These are phyloP conservation scores for Lentinula edodes DNA, from an alignment of 768 basidiomycete species.

Conservation along the genomic window DNA sequence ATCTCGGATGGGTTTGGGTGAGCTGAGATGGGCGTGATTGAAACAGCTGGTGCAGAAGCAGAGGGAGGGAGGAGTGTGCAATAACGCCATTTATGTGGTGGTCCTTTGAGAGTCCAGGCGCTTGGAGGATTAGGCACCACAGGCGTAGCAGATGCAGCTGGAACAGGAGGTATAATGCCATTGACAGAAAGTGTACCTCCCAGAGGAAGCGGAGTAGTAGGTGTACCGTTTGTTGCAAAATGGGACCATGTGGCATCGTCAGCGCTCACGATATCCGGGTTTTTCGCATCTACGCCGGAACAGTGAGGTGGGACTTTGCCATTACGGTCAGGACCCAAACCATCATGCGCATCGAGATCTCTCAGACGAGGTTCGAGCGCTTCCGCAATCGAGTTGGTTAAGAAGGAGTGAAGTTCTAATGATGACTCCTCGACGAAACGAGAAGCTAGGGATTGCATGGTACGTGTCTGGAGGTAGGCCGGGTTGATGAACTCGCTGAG, in stretches of 20 bases:
- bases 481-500: constrained; percentile 85
- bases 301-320: constrained; percentile 58
- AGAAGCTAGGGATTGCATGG: constrained; percentile 70
- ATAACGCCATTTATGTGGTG: constrained; percentile 95
- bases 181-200: neutral
- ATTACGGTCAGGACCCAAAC: constrained; percentile 47
- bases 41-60: constrained; percentile 32
- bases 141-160: neutral
- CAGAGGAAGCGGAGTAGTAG: neutral
- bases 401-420: constrained; percentile 85
- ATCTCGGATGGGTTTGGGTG: constrained; percentile 51
- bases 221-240: neutral
- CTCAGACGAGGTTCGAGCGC: constrained; percentile 62
- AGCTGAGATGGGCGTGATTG: constrained; percentile 48
- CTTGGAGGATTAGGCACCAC: constrained; percentile 11
- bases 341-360: constrained; percentile 60
- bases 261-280: neutral
- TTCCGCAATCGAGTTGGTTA: constrained; percentile 60
- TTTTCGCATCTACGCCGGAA: constrained; percentile 7
- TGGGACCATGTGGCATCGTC: neutral
- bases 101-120: constrained; percentile 73
- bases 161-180: neutral
- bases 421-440: constrained; percentile 86
- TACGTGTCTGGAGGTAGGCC: constrained; percentile 79
- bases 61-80: constrained; percentile 50